Evolutionary conservation across 2,329 filamentous ascomycete genomes (phyloP).

Genomic region (Neophaeococcomyces aloes): DNA sequence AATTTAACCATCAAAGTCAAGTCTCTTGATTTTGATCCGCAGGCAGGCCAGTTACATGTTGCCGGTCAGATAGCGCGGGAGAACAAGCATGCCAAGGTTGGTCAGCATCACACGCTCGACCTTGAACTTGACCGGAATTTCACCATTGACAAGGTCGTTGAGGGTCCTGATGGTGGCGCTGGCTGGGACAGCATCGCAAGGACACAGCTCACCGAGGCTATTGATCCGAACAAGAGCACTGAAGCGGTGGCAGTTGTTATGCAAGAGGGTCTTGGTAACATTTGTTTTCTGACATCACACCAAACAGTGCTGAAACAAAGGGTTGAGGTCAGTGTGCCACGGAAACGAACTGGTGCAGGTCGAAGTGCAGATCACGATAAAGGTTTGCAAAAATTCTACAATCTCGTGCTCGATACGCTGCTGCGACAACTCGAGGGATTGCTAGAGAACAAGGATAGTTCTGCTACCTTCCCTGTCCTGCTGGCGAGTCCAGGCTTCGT

Average conservation of each 20-base stretch:
- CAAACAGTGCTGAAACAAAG: constrained; percentile 41
- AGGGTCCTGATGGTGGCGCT: constrained; percentile 30
- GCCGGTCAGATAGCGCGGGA: constrained; percentile 55
- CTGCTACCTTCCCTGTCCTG: constrained; percentile 53
- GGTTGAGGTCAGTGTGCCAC: constrained; percentile 37
- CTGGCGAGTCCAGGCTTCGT: constrained; percentile 85
- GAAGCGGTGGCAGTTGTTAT: constrained; percentile 85
- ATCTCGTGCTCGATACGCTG: constrained; percentile 63
- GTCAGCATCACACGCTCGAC: constrained; percentile 63
- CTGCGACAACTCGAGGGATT: constrained; percentile 67
- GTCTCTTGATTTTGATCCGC: constrained; percentile 58
- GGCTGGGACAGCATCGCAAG: constrained; percentile 86
- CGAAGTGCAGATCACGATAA: constrained; percentile 38
- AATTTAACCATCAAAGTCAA: constrained; percentile 56
- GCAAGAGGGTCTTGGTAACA: constrained; percentile 57
- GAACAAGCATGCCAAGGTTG: constrained; percentile 57
- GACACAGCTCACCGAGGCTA: constrained; percentile 65
- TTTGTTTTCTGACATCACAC: constrained; percentile 42
- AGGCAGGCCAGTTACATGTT: constrained; percentile 58
- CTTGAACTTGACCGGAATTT: constrained; percentile 82
- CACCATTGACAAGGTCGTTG: constrained; percentile 68
- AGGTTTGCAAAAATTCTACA: constrained; percentile 67
- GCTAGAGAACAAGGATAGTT: constrained; percentile 29
- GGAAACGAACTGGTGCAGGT: constrained; percentile 36
- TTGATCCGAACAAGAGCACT: constrained; percentile 67